A percentile compares a stretch with the other conserved stretches of the same genome.
Conservation (phyloP, 192 early-diverging fungal genomes). For the Mortierella claussenii region DNA sequence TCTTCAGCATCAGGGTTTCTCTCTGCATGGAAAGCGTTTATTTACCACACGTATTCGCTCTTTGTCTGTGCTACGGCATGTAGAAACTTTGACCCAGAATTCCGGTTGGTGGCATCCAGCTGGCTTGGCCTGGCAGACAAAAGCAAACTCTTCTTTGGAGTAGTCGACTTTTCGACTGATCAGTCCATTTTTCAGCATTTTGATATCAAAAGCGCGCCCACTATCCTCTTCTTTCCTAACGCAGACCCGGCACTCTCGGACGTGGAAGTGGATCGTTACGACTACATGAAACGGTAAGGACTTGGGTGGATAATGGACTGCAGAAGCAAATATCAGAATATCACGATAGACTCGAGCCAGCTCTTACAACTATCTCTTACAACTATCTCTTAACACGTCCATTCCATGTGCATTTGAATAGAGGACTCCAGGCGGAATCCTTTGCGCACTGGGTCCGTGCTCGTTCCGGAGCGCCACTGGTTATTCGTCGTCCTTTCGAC, state of each 20-base stretch:
- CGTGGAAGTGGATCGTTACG: constrained; percentile 62
- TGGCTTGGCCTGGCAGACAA: constrained; percentile 55
- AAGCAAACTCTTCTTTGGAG: constrained; percentile 68
- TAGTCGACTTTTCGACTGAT: constrained; percentile 73
- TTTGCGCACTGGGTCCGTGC: constrained; percentile 67
- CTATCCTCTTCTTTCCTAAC: constrained; percentile 73
- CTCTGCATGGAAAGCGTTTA: too few species aligned
- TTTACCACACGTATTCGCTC: too few species aligned
- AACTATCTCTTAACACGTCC: not conserved
- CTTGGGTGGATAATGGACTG: not conserved
- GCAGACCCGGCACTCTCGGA: constrained; percentile 7
- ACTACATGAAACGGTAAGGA: constrained; percentile 64
- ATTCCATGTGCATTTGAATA: constrained; percentile 33
- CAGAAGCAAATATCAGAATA: not conserved
- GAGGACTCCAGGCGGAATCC: constrained; percentile 72
- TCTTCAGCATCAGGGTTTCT: too few species aligned
- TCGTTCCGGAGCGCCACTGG: constrained; percentile 45
- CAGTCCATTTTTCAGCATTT: constrained; percentile 73
- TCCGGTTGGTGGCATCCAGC: constrained; percentile 65
- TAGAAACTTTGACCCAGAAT: constrained; percentile 79
- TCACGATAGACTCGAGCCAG: too few species aligned
- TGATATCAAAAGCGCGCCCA: constrained; percentile 65
- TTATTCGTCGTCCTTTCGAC: constrained; percentile 68
- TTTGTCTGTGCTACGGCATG: too few species aligned
- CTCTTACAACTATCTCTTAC: too few species aligned